Percentiles rank a stretch among this genome's conserved stretches.
Conservation (phyloP, 306 rosid genomes). For the Trifolium subterraneum region DNA sequence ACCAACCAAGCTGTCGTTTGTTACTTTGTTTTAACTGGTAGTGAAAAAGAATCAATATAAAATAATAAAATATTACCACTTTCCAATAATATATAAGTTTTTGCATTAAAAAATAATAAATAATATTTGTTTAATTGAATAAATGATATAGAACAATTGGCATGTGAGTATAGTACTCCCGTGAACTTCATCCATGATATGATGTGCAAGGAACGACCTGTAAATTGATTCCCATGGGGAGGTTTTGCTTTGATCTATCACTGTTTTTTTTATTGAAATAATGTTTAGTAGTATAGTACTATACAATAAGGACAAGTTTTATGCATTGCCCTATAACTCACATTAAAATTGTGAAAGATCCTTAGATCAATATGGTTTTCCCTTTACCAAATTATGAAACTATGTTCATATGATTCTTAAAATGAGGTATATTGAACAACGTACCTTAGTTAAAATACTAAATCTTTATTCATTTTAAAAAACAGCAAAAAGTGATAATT, state of each 20-base stretch:
- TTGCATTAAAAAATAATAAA: no score
- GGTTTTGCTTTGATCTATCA: neutral
- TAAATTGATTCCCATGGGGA: constrained; percentile 36
- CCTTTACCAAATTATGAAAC: neutral
- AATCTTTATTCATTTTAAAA: no score
- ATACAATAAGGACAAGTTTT: neutral
- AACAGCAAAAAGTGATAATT: no score
- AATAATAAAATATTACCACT: constrained; percentile 30
- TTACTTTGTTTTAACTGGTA: constrained; percentile 38
- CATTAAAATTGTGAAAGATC: neutral
- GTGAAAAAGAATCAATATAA: constrained; percentile 39
- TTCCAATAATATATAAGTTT: neutral
- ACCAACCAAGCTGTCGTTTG: constrained; percentile 21
- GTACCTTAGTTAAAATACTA: no score
- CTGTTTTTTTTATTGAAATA: neutral
- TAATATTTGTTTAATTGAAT: neutral
- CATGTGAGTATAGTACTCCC: constrained; percentile 47
- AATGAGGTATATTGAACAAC: no score
- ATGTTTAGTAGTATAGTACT: neutral
- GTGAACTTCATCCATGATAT: constrained; percentile 49
- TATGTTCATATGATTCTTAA: neutral
- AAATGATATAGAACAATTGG: constrained; percentile 16
- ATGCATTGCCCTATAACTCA: neutral
- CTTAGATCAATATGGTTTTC: neutral
- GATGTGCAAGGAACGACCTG: constrained; percentile 28